Conservation (phyloP, 2,329 filamentous ascomycete species). For the Alternaria longipes region DNA sequence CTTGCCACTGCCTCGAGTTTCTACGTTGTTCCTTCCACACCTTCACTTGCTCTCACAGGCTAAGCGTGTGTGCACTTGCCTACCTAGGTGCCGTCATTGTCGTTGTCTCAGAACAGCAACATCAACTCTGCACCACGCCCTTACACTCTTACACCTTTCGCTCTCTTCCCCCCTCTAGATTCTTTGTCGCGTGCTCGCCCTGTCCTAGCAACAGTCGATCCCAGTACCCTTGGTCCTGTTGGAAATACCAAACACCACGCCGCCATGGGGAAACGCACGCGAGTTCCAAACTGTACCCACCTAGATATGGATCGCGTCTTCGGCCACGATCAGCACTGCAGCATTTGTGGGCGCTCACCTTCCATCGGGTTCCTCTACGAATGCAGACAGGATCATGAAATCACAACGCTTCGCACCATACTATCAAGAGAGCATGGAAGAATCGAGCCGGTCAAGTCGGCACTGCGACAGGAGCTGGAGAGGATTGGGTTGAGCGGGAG, state of each 20-base stretch:
- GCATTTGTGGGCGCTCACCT: slow-evolving; percentile 65
- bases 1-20: neutral
- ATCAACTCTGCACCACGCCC: neutral
- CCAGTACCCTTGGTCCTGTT: slow-evolving; percentile 10
- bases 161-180: neutral
- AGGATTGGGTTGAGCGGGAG: slow-evolving; percentile 43
- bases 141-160: slow-evolving; percentile 9
- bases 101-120: neutral
- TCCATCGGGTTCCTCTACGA: slow-evolving; percentile 76
- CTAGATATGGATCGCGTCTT: slow-evolving; percentile 73
- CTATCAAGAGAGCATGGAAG: slow-evolving; percentile 4
- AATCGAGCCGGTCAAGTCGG: slow-evolving; percentile 19
- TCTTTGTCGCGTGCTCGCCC: neutral
- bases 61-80: slow-evolving; percentile 6
- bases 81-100: neutral
- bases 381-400: slow-evolving; percentile 69
- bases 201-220: neutral
- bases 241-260: slow-evolving; percentile 30
- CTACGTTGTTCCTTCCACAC: slow-evolving; percentile 15
- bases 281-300: slow-evolving; percentile 67
- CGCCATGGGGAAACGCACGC: slow-evolving; percentile 29
- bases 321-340: slow-evolving; percentile 61
- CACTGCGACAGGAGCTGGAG: slow-evolving; percentile 40
- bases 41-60: neutral
- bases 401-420: slow-evolving; percentile 17